Base-by-base conservation (phyloP, 345 rosid species). In the Boechera stricta region DNA sequence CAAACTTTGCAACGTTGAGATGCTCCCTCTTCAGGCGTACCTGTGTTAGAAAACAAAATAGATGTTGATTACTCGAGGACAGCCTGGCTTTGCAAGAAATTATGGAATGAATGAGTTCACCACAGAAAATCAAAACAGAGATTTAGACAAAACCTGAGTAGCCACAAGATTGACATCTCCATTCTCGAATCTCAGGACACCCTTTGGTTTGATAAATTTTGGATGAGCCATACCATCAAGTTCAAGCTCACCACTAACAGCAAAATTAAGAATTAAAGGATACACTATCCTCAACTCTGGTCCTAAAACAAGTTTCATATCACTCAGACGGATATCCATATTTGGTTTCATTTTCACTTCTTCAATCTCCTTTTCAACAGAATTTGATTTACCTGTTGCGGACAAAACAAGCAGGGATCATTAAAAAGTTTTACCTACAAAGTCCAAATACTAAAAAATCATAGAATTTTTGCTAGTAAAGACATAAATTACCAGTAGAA, bases 91-190 rank as follows among this genome's bases (percentile, higher is more conserved):
- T 55, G 53, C 60, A 53, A 53, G 64, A 60, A 74, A 56, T 13
- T 13, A 67, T 16, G 54, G 44, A 57, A 33, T 8, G 13, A 47
- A 65, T 16, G 35, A 41, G 45, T 28, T 48, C 41, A 26, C n/a
- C 13, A 74, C 57, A 56, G 53, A 67, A 39, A 31, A 64, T 48
- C 16, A 67, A 42, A 72, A 80, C 83, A 84, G 35, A 44, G 26
- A 71, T 28, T 58, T 36, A 64, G 80, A 63, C 21, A 64, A 64
- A 79, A 88, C 99, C 86, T 95, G 98, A 76, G 98, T 92, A 52
- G 98, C 97, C 79, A 92, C 99, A 56, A 95, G 99, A 86, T 89
- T 92, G 82, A 95, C 93, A 84, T 95, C 98, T 74, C 99, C 99
- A 71, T 95, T 95, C 84, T 95, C 98, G 75, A 95, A 92, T 26